These are phyloP conservation scores for Lippia alba DNA, from an alignment of 305 asterid genomes.

Conservation along the genomic window DNA sequence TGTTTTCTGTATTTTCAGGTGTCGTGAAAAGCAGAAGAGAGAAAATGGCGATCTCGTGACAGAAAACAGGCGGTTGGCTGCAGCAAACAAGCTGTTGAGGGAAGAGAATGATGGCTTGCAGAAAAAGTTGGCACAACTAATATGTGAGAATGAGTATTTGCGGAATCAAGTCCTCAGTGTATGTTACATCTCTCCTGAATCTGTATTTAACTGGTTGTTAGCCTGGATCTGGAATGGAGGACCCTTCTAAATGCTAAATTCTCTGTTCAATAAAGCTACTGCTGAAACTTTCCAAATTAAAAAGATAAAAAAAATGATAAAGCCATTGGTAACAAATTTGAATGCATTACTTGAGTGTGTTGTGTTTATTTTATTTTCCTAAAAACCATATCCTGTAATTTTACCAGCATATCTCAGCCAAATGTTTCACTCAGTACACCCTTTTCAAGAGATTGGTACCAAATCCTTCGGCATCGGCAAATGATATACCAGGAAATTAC, in stretches of 20 bases:
- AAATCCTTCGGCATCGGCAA: constrained; percentile 8
- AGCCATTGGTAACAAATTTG: not conserved
- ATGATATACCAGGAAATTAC: constrained; percentile 19
- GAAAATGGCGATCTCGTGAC: constrained; percentile 34
- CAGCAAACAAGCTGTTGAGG: constrained; percentile 40
- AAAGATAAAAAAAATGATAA: not conserved
- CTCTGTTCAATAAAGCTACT: constrained; percentile 5
- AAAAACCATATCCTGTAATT: not conserved
- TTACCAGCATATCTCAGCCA: not conserved
- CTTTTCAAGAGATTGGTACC: constrained; percentile 12
- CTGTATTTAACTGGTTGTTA: constrained; percentile 18
- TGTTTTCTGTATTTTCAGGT: constrained; percentile 39
- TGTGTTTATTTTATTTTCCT: constrained; percentile 18
- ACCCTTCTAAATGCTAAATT: constrained; percentile 18
- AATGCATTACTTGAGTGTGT: constrained; percentile 11
- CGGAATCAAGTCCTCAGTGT: constrained; percentile 43
- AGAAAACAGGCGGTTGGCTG: constrained; percentile 43
- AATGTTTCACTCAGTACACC: constrained; percentile 7
- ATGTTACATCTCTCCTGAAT: constrained; percentile 29
- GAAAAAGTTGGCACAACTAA: constrained; percentile 32
- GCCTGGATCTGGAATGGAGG: constrained; percentile 10
- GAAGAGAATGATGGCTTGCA: constrained; percentile 46
- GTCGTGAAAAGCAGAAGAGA: constrained; percentile 52
- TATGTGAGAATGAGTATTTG: constrained; percentile 41
- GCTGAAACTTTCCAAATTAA: no score